phyloP scores from a whole-genome alignment of 2,329 filamentous ascomycete species.

The Epicoccum nigrum region DNA sequence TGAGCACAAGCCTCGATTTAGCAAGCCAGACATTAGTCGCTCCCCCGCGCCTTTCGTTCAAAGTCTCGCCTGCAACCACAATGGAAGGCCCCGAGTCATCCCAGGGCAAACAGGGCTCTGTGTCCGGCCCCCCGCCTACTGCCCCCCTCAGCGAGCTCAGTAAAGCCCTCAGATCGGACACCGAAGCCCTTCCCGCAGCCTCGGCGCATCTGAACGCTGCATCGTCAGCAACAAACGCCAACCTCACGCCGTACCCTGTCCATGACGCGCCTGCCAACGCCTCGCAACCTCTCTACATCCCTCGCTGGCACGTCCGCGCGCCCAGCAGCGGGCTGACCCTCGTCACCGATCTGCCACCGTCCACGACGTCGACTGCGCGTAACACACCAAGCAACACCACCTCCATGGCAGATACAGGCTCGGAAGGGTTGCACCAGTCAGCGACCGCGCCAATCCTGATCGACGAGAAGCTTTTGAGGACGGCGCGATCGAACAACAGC shows the following conservation, averaged over 20 bases:
- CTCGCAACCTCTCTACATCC: slow-evolving; percentile 26
- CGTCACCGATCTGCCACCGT: slow-evolving; percentile 42
- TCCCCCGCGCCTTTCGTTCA: slow-evolving; percentile 33
- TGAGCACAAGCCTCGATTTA: slow-evolving; percentile 13
- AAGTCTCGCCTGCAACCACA: slow-evolving; percentile 30
- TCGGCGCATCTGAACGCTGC: slow-evolving; percentile 9
- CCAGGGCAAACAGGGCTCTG: slow-evolving; percentile 13
- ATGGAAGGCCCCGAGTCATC: slow-evolving; percentile 40
- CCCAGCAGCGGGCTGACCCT: slow-evolving; percentile 33
- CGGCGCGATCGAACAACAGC: slow-evolving; percentile 51
- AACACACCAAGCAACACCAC: slow-evolving; percentile 31
- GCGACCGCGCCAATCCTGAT: slow-evolving; percentile 49
- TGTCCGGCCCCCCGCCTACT: slow-evolving; percentile 23
- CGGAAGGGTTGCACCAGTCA: slow-evolving; percentile 38
- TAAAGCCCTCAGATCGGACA: slow-evolving; percentile 10
- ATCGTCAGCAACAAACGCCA: slow-evolving; percentile 8
- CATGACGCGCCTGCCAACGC: slow-evolving; percentile 30
- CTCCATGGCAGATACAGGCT: slow-evolving; percentile 41
- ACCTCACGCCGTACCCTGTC: slow-evolving; percentile 5
- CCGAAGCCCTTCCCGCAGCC: slow-evolving; percentile 2
- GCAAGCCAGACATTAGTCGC: slow-evolving; percentile 32
- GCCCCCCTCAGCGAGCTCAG: slow-evolving; percentile 18
- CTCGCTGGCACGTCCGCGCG: slow-evolving; percentile 34
- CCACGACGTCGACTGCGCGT: slow-evolving; percentile 27
- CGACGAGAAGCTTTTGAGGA: slow-evolving; percentile 45